phyloP scores from a whole-genome alignment of 495 filamentous ascomycete species.

The Aspergillus avenaceus region DNA sequence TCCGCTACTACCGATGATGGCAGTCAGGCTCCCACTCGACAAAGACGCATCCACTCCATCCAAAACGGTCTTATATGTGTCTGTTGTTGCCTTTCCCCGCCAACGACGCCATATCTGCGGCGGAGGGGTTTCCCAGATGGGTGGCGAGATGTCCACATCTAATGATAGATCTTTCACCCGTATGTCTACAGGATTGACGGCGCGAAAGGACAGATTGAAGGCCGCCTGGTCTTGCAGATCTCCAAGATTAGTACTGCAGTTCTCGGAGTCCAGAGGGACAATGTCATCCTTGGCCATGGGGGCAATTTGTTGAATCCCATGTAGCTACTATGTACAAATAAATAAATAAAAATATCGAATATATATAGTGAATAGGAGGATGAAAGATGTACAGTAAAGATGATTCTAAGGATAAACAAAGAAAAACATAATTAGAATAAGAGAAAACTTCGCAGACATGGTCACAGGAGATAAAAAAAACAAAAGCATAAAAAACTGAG shows the following conservation, averaged over 20 bases:
- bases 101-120: conserved; percentile 19
- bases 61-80: conserved; percentile 38
- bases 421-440: no score
- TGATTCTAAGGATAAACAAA: no score
- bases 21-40: conserved; percentile 59
- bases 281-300: neutral
- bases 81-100: conserved; percentile 16
- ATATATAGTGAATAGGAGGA: no score
- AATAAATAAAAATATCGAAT: no score
- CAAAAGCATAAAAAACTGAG: no score
- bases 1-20: conserved; percentile 70
- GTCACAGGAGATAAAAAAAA: no score
- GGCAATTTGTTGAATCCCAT: neutral
- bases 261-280: neutral
- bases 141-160: conserved; percentile 48
- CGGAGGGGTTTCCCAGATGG: conserved; percentile 28
- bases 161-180: conserved; percentile 52
- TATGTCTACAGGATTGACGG: conserved; percentile 57
- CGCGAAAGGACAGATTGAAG: conserved; percentile 50
- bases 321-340: no score
- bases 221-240: neutral
- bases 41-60: conserved; percentile 52
- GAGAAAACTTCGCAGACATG: no score
- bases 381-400: no score
- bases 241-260: neutral